Base-by-base conservation (phyloP, 1,139 yeast genomes). In the Geotrichum candidum region DNA sequence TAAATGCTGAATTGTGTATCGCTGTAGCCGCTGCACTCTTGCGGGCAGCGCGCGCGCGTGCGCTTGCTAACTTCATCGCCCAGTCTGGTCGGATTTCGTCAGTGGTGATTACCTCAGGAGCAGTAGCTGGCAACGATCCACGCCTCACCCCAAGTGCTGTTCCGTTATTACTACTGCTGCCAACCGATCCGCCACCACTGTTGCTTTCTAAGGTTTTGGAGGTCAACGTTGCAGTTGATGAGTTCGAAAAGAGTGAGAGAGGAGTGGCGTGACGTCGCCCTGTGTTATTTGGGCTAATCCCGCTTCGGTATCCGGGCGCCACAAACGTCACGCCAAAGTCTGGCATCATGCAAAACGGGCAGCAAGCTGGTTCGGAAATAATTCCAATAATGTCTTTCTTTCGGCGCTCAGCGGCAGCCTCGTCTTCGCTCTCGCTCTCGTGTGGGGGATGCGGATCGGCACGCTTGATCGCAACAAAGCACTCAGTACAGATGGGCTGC, bases 391-490 rank as follows among this genome's bases (percentile, higher is more conserved):
- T 85, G 22, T 90, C 88, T 63, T 74, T 76, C 62, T 67, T 60
- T 33, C 66, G 66, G 57, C 35, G 62, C 62, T 56, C 63, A 62
- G 27, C 50, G 48, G 41, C 56, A 3, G 23, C 35, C 33, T 46
- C 51, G 53, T 53, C 51, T 27, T 55, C 56, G 60, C 64, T 54
- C 56, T 38, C 61, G 52, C 56, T 62, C 54, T 88, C 95, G 71
- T 90, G 96, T 0, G 97, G 96, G 46, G 92, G 90, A 74, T 92
- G 98, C 0, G 99, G 98, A n/a, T 90, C 96, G 33, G 88, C 79
- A 63, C 99, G 81, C 73, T 89, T 91, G 72, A 94, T 91, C 73
- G 92, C 98, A 9, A 92, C 97, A 81, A 94, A 94, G 73, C 99
- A 94, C 75, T 94, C 99, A 0, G 97, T 83, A 75, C 99, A 94